Percentiles rank a stretch among this genome's conserved stretches.
Evolutionary conservation across 441 rosid species (phyloP).

Genomic region (Metrosideros polymorpha): DNA sequence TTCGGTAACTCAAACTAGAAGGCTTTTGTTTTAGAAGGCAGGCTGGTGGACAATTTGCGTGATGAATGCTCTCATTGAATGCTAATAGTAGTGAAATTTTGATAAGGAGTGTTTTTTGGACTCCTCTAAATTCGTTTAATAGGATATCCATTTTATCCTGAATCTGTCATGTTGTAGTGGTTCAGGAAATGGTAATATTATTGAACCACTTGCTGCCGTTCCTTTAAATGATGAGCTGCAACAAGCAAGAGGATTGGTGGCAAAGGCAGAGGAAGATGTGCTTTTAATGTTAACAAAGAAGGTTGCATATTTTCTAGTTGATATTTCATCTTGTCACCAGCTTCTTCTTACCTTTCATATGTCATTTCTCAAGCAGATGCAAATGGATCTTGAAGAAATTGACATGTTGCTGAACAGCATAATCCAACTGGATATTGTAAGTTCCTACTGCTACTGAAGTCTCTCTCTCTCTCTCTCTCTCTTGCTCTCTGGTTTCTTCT

Average conservation of each 20-base stretch:
- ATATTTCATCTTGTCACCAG: slow-evolving; percentile 2
- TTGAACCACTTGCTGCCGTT: slow-evolving; percentile 78
- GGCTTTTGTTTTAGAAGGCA: background rate
- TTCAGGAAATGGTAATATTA: slow-evolving; percentile 63
- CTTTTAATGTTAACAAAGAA: slow-evolving; percentile 66
- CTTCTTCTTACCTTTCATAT: slow-evolving; percentile 3
- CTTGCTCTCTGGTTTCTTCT: background rate
- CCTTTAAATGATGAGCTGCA: slow-evolving; percentile 84
- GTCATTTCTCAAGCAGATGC: slow-evolving; percentile 45
- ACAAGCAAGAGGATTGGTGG: slow-evolving; percentile 56
- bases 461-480: background rate
- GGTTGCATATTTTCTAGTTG: slow-evolving; percentile 31
- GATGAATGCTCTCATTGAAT: background rate
- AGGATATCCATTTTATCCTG: background rate
- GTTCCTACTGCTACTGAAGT: background rate
- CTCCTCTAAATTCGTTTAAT: slow-evolving; percentile 2
- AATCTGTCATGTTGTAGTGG: slow-evolving; percentile 44
- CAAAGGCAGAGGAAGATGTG: slow-evolving; percentile 78
- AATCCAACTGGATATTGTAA: slow-evolving; percentile 68
- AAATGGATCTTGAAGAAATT: slow-evolving; percentile 51
- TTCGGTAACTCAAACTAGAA: background rate
- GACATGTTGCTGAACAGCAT: slow-evolving; percentile 37
- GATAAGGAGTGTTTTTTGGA: background rate
- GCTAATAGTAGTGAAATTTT: background rate
- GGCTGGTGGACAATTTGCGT: background rate